Evolutionary conservation across 2,329 filamentous ascomycete genomes (phyloP), one percentile per base, ranked within the genome.

Genomic region (Lojkania enalia): DNA sequence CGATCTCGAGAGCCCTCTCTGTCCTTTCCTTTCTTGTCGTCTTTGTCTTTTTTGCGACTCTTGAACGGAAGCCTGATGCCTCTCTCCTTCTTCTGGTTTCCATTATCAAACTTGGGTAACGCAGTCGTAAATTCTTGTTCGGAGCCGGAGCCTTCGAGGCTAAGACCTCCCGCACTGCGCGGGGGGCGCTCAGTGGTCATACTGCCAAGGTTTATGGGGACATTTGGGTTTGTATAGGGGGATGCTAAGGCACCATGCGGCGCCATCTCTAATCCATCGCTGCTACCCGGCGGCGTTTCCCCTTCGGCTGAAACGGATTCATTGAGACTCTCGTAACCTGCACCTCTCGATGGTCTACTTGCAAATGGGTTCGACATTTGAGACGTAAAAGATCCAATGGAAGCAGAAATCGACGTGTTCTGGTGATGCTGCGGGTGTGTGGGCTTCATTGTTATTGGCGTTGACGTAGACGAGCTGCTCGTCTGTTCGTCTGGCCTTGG

Each of bases 111-210:
- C 6, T 58, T 56, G 1, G 68, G 68, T 2, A 71, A 51, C 0
- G 68, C 68, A 1, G 67, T 71, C 1, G 68, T 67, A 35, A 62
- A 67, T 30, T 71, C 69, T 44, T 70, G 65, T 47, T 70, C 70
- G 35, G 40, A 47, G 4, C 71, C 71, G 37, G 57, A 70, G 36
- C 59, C 59, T 57, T 71, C 50, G 43, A 66, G 39, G 9, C 60
- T 61, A 16, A 62, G 47, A 5, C 45, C 58, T 4, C 55, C 60
- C 12, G 55, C 58, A 37, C 55, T 61, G 19, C 57, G 60, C 4
- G 62, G 60, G n/a, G 61, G 58, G 23, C 52, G 53, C 3, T 51
- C 49, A n/a, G 58, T 41, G 3, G 55, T 54, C 13, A 23, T 25
- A 3, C 16, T 16, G 9, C 51, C 46, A 11, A 55, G 37, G 12